phyloP scores from a whole-genome alignment of 305 asterid species.

The Fraxinus platypoda region DNA sequence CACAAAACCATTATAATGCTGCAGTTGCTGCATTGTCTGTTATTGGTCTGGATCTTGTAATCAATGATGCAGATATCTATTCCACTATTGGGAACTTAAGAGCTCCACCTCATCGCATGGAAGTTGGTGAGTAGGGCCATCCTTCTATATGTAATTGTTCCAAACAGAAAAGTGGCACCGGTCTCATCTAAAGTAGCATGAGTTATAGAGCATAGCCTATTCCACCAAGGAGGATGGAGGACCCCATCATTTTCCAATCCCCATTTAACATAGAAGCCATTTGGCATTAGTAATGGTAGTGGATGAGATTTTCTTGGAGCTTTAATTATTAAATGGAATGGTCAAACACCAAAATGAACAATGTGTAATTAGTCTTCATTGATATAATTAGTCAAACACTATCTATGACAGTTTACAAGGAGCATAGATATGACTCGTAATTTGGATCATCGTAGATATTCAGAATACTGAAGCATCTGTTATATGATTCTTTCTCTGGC shows the following conservation, averaged over 20 bases:
- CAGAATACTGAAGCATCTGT: background rate
- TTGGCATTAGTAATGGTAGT: background rate
- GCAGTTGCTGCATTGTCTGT: slow-evolving; percentile 40
- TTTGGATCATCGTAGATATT: background rate
- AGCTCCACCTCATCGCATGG: slow-evolving; percentile 43
- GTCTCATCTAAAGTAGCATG: background rate
- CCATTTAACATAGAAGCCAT: background rate
- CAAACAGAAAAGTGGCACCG: background rate
- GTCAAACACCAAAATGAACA: background rate
- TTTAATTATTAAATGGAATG: background rate
- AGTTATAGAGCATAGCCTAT: background rate
- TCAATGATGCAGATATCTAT: slow-evolving; percentile 24
- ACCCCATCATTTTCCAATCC: background rate
- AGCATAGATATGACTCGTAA: background rate
- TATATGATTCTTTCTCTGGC: background rate
- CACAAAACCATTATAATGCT: slow-evolving; percentile 38
- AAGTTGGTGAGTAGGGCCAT: slow-evolving; percentile 25
- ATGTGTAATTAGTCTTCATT: background rate
- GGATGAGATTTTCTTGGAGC: background rate
- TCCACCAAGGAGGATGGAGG: background rate
- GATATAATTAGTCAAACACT: background rate
- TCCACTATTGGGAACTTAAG: slow-evolving; percentile 30
- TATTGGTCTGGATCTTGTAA: slow-evolving; percentile 33
- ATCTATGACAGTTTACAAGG: background rate
- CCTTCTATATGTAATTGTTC: background rate